A percentile compares a stretch with the other conserved stretches of the same genome.
phyloP scores from a whole-genome alignment of 192 early-diverging fungal species.

The Backusella macrospora region DNA sequence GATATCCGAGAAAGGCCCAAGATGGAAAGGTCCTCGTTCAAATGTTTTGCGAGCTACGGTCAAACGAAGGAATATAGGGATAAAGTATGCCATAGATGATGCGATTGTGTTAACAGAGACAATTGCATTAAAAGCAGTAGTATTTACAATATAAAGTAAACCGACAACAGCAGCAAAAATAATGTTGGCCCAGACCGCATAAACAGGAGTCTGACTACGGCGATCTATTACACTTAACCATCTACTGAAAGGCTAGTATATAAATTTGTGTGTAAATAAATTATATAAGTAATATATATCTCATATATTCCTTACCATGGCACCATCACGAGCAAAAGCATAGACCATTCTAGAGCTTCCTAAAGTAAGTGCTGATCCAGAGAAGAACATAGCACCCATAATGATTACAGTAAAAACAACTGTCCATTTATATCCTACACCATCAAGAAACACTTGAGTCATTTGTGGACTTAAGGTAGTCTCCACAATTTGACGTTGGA shows the following conservation, averaged over 20 bases:
- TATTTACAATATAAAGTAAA: conserved; percentile 47
- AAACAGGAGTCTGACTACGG: conserved; percentile 45
- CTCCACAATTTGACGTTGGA: conserved; percentile 47
- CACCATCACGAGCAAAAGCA: conserved; percentile 61
- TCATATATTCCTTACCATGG: conserved; percentile 27
- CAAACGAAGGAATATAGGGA: conserved; percentile 53
- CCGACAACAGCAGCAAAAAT: conserved; percentile 39
- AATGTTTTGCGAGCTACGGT: conserved; percentile 49
- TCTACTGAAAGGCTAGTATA: conserved; percentile 38
- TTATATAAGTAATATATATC: background rate
- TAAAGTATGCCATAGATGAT: conserved; percentile 54
- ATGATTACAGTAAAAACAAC: conserved; percentile 54
- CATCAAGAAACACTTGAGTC: conserved; percentile 55
- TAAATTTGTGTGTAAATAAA: background rate
- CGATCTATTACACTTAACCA: conserved; percentile 45
- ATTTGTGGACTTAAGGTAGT: conserved; percentile 44
- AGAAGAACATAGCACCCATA: conserved; percentile 59
- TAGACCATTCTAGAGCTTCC: conserved; percentile 61
- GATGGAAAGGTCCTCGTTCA: conserved; percentile 51
- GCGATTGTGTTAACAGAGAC: conserved; percentile 63
- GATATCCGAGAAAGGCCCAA: conserved; percentile 48
- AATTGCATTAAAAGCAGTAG: conserved; percentile 57
- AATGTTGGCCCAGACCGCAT: conserved; percentile 59
- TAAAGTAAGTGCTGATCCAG: conserved; percentile 51
- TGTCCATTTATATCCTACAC: conserved; percentile 50